Evolutionary conservation across 2,329 filamentous ascomycete species (phyloP).

Genomic region (Diplodia mutila): DNA sequence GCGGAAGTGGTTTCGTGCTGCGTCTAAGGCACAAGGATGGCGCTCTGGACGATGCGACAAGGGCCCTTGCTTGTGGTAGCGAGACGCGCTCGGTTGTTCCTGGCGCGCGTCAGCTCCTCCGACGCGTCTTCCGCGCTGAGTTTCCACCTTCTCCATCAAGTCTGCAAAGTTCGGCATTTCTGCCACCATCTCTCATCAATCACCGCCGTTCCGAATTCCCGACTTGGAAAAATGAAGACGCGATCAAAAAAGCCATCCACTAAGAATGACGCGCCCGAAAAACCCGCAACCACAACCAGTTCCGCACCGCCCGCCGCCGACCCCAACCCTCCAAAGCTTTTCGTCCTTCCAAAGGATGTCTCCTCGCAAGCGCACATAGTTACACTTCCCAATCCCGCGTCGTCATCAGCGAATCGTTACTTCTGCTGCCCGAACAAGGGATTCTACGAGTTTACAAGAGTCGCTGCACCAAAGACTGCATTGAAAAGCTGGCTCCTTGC

Average conservation of each 20-base stretch:
- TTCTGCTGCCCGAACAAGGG: conserved; percentile 63
- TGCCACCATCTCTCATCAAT: background rate
- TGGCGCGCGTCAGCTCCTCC: conserved; percentile 4
- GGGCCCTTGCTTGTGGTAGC: conserved; percentile 11
- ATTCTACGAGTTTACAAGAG: conserved; percentile 64
- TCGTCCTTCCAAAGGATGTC: conserved; percentile 60
- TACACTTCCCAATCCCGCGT: conserved; percentile 59
- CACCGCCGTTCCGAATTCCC: background rate
- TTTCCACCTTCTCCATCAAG: background rate
- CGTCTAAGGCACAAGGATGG: conserved; percentile 22
- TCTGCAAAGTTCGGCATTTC: background rate
- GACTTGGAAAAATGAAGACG: conserved; percentile 33
- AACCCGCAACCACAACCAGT: background rate
- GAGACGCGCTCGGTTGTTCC: conserved; percentile 5
- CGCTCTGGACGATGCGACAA: conserved; percentile 19
- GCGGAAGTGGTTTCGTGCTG: conserved; percentile 23
- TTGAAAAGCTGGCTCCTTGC: conserved; percentile 61
- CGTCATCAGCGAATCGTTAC: conserved; percentile 54
- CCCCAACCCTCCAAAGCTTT: conserved; percentile 55
- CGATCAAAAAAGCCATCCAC: conserved; percentile 34
- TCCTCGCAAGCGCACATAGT: conserved; percentile 59
- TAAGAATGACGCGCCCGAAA: conserved; percentile 14
- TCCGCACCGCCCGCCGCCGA: conserved; percentile 41
- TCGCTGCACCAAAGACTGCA: conserved; percentile 55
- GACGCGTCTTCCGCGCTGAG: conserved; percentile 17